phyloP scores from a whole-genome alignment of 495 filamentous ascomycete genomes.

The Thermothielavioides terrestris region DNA sequence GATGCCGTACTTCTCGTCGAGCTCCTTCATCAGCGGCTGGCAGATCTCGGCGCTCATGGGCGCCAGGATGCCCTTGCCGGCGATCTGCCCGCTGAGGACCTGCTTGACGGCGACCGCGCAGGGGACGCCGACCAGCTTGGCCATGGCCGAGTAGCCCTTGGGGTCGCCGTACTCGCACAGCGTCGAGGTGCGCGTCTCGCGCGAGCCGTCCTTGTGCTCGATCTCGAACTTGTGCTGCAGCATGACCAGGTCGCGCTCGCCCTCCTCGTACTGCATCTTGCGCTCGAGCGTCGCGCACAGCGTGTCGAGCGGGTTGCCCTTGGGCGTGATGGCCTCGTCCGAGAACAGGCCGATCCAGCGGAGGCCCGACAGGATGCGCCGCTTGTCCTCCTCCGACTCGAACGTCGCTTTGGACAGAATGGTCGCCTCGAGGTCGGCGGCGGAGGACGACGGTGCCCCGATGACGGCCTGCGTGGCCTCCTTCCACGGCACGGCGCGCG shows the following conservation, averaged over 20 bases:
- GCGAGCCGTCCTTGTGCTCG: conserved; percentile 60
- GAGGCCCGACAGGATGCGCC: conserved; percentile 67
- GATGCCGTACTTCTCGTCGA: conserved; percentile 26
- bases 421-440: conserved; percentile 59
- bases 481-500: conserved; percentile 62
- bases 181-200: conserved; percentile 71
- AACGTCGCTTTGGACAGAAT: conserved; percentile 72
- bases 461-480: conserved; percentile 70
- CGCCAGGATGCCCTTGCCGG: conserved; percentile 69
- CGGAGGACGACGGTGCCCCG: conserved; percentile 50
- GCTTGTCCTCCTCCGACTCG: conserved; percentile 58
- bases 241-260: conserved; percentile 76
- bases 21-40: conserved; percentile 59
- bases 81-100: conserved; percentile 75
- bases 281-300: conserved; percentile 83
- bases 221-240: conserved; percentile 90
- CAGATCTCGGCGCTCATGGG: conserved; percentile 70
- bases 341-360: conserved; percentile 86
- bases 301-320: conserved; percentile 77
- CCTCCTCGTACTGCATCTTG: conserved; percentile 82
- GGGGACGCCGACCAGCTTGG: conserved; percentile 46
- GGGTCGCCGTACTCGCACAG: conserved; percentile 81
- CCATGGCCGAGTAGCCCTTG: conserved; percentile 81
- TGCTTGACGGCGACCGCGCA: conserved; percentile 57
- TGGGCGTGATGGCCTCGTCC: conserved; percentile 58